These are phyloP conservation scores for Closterium sp. DNA, from an alignment of 139 green algal species.

Conservation along the genomic window DNA sequence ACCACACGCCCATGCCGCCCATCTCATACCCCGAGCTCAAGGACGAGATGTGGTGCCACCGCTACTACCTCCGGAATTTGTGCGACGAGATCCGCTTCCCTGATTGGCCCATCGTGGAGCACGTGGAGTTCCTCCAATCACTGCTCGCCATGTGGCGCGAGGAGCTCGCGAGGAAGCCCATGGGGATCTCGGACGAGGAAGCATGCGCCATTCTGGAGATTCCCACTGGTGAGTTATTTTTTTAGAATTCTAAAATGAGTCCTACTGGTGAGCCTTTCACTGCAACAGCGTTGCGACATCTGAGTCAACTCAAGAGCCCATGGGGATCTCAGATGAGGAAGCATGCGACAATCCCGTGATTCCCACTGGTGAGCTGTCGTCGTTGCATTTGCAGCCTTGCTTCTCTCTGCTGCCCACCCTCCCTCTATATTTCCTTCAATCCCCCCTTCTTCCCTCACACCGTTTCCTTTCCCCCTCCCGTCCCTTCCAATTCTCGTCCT, in stretches of 20 bases:
- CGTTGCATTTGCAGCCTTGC: no score
- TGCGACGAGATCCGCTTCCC: constrained; percentile 76
- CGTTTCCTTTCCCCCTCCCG: no score
- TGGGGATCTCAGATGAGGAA: constrained; percentile 40
- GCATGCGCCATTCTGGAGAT: constrained; percentile 49
- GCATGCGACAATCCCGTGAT: constrained; percentile 36
- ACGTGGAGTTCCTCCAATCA: constrained; percentile 83
- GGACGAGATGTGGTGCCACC: constrained; percentile 85
- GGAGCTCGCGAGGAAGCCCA: constrained; percentile 20
- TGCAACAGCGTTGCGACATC: no score
- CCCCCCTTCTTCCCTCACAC: no score
- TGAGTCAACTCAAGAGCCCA: no score
- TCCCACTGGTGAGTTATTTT: no score
- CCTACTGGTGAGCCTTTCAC: no score
- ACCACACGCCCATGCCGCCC: constrained; percentile 87
- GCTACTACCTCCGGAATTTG: constrained; percentile 93
- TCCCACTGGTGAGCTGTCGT: background rate
- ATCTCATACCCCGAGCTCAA: constrained; percentile 83
- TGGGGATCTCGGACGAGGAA: constrained; percentile 43
- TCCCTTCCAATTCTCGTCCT: background rate
- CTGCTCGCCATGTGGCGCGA: constrained; percentile 84
- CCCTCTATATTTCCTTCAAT: background rate
- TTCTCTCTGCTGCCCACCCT: no score
- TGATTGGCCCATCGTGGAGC: constrained; percentile 78
- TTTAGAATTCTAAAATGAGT: no score